Evolutionary conservation across 768 basidiomycete genomes (phyloP), one percentile per base, ranked within the genome.

Genomic region (Termitomyces sp.): DNA sequence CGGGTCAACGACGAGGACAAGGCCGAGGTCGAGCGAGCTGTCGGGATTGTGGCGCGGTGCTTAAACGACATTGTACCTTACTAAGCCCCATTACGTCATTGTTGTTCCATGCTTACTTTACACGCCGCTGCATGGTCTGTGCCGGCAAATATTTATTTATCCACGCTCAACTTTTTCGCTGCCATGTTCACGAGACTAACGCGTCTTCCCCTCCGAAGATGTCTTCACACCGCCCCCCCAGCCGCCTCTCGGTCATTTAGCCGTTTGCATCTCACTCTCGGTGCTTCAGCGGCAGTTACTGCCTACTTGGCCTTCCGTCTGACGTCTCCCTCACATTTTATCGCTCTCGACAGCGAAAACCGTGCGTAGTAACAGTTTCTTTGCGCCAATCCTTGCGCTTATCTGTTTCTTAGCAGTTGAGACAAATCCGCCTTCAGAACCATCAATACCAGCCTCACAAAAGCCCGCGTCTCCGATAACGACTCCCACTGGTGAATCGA

Each of bases 41-140:
- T 85, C 14, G 88, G 87, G 8, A 72, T 82, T 39, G 78, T 92
- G 14, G 84, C 83, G 1, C 73, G 88, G 58, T 85, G 79, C 64
- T 65, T 91, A 62, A 90, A 90, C 69, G 84, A 86, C 60, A 64
- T 87, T 16, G 13, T 49, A 34, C 31, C 16, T 34, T 22, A 49
- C 49, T 50, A 34, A 50, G 4, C 34, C 1, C 16, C 18, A 39
- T 52, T 51, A 39, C 36, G 50, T 51, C 50, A 39, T 37, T 51
- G 24, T 51, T 51, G 36, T 26, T n/a, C 34, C 16, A 24, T 46
- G 46, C 31, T 47, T 46, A 53, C 55, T 53, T 24, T 47, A 48
- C 55, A n/a, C 41, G 27, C 14, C 31, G 27, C 5, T 27, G 46
- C 1, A 29, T n/a, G n/a, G 32, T 32, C 13, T 32, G 32, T 32